Percentiles rank a stretch among this genome's conserved stretches.
Evolutionary conservation across 768 basidiomycete genomes (phyloP).

Genomic region (Hygrocybe punicea): DNA sequence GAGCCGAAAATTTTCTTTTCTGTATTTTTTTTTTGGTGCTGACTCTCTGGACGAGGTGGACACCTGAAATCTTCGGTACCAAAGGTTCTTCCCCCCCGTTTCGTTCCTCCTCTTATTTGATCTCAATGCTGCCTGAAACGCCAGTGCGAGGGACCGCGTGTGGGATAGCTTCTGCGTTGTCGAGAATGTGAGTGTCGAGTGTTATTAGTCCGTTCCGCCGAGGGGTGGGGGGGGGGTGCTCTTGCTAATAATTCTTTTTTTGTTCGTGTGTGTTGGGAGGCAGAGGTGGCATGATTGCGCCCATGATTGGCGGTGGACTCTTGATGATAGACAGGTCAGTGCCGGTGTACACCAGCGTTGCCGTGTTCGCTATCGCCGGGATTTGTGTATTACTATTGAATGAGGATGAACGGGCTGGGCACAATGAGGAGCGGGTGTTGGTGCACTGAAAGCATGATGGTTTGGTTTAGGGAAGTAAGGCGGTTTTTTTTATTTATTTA

Average conservation of each 20-base stretch:
- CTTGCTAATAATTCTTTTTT: neutral
- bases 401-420: constrained; percentile 45
- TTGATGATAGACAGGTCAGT: constrained; percentile 64
- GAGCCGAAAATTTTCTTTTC: constrained; percentile 7
- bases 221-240: too few species aligned
- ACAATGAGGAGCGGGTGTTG: constrained; percentile 19
- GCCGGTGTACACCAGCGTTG: constrained; percentile 74
- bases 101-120: neutral
- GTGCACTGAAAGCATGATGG: constrained; percentile 31
- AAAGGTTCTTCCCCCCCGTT: constrained; percentile 41
- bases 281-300: constrained; percentile 88
- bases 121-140: neutral
- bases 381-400: constrained; percentile 57
- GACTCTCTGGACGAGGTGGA: constrained; percentile 47
- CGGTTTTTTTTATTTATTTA: too few species aligned
- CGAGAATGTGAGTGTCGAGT: constrained; percentile 64
- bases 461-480: too few species aligned
- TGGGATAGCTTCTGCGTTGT: constrained; percentile 82
- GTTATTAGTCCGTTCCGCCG: too few species aligned
- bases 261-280: constrained; percentile 8
- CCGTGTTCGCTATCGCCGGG: constrained; percentile 60
- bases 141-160: constrained; percentile 83
- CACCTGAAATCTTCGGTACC: constrained; percentile 83
- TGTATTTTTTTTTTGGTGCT: constrained; percentile 8
- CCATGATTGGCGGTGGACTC: constrained; percentile 70